These are phyloP conservation scores for Candida sojae DNA, from an alignment of 1,139 yeast genomes.

Conservation along the genomic window DNA sequence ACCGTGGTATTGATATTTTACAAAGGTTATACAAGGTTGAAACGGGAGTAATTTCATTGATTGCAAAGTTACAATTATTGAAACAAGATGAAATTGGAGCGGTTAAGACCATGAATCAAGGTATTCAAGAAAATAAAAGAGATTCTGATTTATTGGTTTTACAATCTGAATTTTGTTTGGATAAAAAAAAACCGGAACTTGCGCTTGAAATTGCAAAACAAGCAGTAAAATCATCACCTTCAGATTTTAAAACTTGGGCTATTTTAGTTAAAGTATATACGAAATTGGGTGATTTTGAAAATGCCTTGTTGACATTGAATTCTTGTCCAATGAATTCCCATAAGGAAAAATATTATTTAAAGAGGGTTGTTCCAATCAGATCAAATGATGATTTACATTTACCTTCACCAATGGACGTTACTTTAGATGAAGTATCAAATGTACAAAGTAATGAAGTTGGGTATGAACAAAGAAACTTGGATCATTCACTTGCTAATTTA, in stretches of 20 bases:
- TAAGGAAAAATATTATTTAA: slow-evolving; percentile 57
- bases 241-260: slow-evolving; percentile 86
- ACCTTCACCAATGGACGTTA: slow-evolving; percentile 80
- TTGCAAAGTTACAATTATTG: slow-evolving; percentile 52
- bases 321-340: slow-evolving; percentile 90
- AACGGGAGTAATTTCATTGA: slow-evolving; percentile 56
- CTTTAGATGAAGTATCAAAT: slow-evolving; percentile 61
- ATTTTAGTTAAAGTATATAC: slow-evolving; percentile 73
- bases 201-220: slow-evolving; percentile 75
- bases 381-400: slow-evolving; percentile 60
- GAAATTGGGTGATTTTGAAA: slow-evolving; percentile 65
- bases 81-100: slow-evolving; percentile 82
- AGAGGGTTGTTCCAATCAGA: slow-evolving; percentile 62
- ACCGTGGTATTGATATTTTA: slow-evolving; percentile 58
- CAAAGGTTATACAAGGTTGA: slow-evolving; percentile 41
- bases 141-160: slow-evolving; percentile 60
- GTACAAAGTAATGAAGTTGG: slow-evolving; percentile 55
- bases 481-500: slow-evolving; percentile 66
- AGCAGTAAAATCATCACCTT: slow-evolving; percentile 80
- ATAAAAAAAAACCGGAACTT: slow-evolving; percentile 64
- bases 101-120: slow-evolving; percentile 62
- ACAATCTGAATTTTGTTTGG: slow-evolving; percentile 73
- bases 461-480: slow-evolving; percentile 57
- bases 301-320: slow-evolving; percentile 80
- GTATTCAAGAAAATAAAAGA: slow-evolving; percentile 57